Evolutionary conservation across 345 rosid genomes (phyloP).

Genomic region (Brassica incana): DNA sequence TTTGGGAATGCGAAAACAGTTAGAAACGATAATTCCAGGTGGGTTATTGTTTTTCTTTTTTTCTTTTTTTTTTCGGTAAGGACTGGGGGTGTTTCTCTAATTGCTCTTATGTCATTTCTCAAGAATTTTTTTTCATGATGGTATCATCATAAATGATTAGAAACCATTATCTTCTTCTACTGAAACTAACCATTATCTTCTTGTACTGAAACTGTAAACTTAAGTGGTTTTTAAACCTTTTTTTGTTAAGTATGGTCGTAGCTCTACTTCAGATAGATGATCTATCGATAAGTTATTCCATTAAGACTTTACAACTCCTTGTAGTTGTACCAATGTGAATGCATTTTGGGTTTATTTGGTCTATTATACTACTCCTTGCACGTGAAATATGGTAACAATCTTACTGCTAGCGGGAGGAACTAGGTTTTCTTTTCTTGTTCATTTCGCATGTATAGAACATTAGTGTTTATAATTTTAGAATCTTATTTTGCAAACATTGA

Average conservation of each 20-base stretch:
- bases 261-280: not conserved
- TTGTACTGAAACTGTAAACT: not conserved
- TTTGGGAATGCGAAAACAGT: not conserved
- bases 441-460: not conserved
- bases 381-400: not conserved
- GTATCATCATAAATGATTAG: not conserved
- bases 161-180: not conserved
- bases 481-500: constrained; percentile 3
- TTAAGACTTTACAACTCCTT: not conserved
- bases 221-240: not conserved
- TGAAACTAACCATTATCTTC: not conserved
- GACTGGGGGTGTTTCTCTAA: not conserved
- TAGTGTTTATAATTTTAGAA: not conserved
- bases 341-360: not conserved
- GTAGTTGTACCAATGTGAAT: not conserved
- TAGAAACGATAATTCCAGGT: not conserved
- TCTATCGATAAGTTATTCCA: not conserved
- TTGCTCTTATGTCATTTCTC: not conserved
- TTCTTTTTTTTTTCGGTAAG: not conserved
- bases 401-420: not conserved
- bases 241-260: not conserved
- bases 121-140: not conserved
- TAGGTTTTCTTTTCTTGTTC: not conserved
- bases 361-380: not conserved
- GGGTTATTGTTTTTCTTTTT: not conserved